Conservation (phyloP, 2,329 filamentous ascomycete genomes). For the Shiraia sp. region DNA sequence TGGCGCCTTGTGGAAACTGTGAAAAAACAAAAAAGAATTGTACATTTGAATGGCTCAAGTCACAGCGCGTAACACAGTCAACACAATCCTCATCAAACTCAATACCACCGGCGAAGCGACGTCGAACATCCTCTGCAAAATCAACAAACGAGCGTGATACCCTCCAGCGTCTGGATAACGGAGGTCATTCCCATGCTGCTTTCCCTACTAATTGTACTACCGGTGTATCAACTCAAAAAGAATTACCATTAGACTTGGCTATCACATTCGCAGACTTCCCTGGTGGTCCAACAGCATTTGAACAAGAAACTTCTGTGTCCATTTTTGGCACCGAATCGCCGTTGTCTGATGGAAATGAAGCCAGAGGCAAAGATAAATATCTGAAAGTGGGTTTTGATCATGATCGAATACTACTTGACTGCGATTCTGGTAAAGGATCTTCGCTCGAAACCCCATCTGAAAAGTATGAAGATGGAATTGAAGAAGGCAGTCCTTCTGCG, state of each 20-base stretch:
- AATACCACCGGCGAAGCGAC: constrained; percentile 32
- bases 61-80: constrained; percentile 37
- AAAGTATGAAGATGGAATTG: constrained; percentile 16
- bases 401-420: constrained; percentile 13
- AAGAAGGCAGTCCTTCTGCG: constrained; percentile 12
- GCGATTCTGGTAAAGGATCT: constrained; percentile 30
- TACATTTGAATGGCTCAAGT: constrained; percentile 51
- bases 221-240: constrained; percentile 5
- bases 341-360: constrained; percentile 1
- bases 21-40: constrained; percentile 50
- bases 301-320: constrained; percentile 5
- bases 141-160: constrained; percentile 5
- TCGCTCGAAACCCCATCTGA: constrained; percentile 31
- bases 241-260: constrained; percentile 20
- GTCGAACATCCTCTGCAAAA: constrained; percentile 27
- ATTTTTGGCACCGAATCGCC: constrained; percentile 5
- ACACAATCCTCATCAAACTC: constrained; percentile 22
- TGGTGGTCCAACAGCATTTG: constrained; percentile 18
- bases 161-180: constrained; percentile 1
- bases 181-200: constrained; percentile 1
- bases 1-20: constrained; percentile 49
- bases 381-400: constrained; percentile 16
- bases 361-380: constrained; percentile 1
- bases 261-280: constrained; percentile 37
- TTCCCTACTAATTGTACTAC: constrained; percentile 6